Percentiles rank a stretch among this genome's conserved stretches.
Evolutionary conservation across 371 early-diverging fungal species (phyloP).

Genomic region (Parasitella parasitica): DNA sequence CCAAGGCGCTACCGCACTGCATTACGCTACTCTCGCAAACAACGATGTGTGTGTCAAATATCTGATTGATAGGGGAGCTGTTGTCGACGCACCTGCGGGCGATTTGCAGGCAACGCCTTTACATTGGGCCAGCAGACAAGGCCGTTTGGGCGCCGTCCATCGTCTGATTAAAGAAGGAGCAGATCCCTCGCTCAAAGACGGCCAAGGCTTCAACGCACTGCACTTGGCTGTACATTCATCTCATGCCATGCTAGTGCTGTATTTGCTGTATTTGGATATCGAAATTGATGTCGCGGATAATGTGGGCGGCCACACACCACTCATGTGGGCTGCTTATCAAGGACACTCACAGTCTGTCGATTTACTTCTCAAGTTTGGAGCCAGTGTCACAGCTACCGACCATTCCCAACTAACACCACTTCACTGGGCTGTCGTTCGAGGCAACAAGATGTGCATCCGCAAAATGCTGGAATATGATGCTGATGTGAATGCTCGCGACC

Average conservation of each 20-base stretch:
- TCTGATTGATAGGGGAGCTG: conserved; percentile 80
- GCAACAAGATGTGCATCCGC: conserved; percentile 41
- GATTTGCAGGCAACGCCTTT: conserved; percentile 84
- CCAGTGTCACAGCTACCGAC: conserved; percentile 68
- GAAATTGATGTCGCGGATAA: conserved; percentile 75
- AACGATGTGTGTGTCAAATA: conserved; percentile 73
- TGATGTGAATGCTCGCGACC: conserved; percentile 43
- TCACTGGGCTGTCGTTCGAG: conserved; percentile 75
- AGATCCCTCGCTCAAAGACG: conserved; percentile 69
- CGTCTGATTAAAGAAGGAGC: conserved; percentile 80
- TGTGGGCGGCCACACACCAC: conserved; percentile 76
- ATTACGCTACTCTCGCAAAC: conserved; percentile 82
- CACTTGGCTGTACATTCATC: conserved; percentile 93
- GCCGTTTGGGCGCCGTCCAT: conserved; percentile 72
- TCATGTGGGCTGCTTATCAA: conserved; percentile 96
- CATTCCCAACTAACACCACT: conserved; percentile 76
- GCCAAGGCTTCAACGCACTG: conserved; percentile 87
- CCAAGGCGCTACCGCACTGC: conserved; percentile 72
- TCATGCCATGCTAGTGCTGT: conserved; percentile 72
- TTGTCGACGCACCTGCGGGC: conserved; percentile 74
- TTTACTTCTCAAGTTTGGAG: conserved; percentile 69
- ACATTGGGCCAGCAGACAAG: conserved; percentile 88
- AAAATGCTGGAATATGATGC: conserved; percentile 58
- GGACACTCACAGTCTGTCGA: conserved; percentile 71
- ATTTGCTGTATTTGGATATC: conserved; percentile 65